phyloP scores from a whole-genome alignment of 1,284 basidiomycete species.

The Omphalotus olearius region DNA sequence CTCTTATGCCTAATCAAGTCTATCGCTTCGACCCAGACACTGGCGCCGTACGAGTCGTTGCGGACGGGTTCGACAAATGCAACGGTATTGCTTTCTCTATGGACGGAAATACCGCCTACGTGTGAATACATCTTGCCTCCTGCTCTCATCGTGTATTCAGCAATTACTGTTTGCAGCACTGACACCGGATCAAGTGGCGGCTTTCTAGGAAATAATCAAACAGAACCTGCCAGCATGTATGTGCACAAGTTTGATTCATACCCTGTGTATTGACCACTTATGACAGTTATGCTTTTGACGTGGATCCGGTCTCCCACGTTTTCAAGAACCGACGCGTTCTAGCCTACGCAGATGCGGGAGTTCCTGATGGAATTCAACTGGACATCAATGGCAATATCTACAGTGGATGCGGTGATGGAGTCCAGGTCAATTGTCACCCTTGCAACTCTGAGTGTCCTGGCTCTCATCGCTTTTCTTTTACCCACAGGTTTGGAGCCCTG shows the following conservation, averaged over 20 bases:
- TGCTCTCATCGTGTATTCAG: not conserved
- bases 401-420: constrained; percentile 67
- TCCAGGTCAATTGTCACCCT: constrained; percentile 22
- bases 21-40: constrained; percentile 68
- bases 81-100: constrained; percentile 70
- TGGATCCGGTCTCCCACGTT: constrained; percentile 50
- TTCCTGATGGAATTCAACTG: constrained; percentile 71
- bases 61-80: constrained; percentile 58
- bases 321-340: constrained; percentile 68
- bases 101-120: constrained; percentile 62
- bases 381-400: constrained; percentile 69
- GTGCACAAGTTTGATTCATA: not conserved
- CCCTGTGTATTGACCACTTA: not conserved
- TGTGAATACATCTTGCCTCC: constrained; percentile 39
- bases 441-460: not conserved
- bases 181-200: constrained; percentile 50
- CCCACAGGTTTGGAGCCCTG: constrained; percentile 55
- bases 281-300: constrained; percentile 67
- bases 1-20: constrained; percentile 67
- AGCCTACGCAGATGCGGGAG: constrained; percentile 63
- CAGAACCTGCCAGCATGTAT: constrained; percentile 61
- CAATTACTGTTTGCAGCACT: constrained; percentile 30
- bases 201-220: constrained; percentile 54
- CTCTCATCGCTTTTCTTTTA: not conserved
- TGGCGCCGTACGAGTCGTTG: constrained; percentile 61